Evolutionary conservation across 1,284 basidiomycete species (phyloP).

Genomic region (Tylopilus sp.): DNA sequence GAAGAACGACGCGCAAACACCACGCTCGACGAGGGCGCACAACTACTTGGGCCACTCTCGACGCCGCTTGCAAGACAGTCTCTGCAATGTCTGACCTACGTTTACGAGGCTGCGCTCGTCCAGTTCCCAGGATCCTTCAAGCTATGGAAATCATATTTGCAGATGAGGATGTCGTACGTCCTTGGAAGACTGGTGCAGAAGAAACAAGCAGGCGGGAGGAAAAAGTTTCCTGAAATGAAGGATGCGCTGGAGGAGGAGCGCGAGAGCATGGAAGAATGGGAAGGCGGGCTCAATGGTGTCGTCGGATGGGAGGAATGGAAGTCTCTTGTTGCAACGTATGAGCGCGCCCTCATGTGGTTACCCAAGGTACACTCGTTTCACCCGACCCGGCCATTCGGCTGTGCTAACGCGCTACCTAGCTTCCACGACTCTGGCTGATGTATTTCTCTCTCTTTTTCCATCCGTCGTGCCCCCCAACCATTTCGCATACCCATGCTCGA

Average conservation of each 20-base stretch:
- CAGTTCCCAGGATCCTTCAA: constrained; percentile 92
- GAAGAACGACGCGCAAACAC: constrained; percentile 45
- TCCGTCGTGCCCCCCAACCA: constrained; percentile 79
- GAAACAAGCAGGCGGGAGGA: constrained; percentile 79
- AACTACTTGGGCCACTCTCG: constrained; percentile 70
- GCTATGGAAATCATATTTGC: constrained; percentile 92
- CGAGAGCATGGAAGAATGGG: constrained; percentile 77
- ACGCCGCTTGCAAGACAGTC: constrained; percentile 69
- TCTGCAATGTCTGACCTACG: constrained; percentile 80
- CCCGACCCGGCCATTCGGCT: constrained; percentile 1
- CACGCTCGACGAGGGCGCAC: constrained; percentile 45
- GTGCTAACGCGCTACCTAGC: constrained; percentile 42
- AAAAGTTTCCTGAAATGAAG: constrained; percentile 85
- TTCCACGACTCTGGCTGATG: constrained; percentile 92
- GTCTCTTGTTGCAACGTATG: constrained; percentile 81
- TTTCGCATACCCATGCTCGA: constrained; percentile 89
- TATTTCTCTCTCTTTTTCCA: constrained; percentile 91
- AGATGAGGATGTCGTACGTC: constrained; percentile 81
- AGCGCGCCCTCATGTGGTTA: constrained; percentile 92
- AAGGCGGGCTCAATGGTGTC: constrained; percentile 79
- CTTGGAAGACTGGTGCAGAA: constrained; percentile 70
- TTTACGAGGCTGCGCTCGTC: constrained; percentile 89
- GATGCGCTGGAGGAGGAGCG: constrained; percentile 83
- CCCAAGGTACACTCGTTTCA: constrained; percentile 61
- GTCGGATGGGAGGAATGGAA: constrained; percentile 97